Conservation (phyloP, 106 monocot species). For the Dioscorea dumetorum region DNA sequence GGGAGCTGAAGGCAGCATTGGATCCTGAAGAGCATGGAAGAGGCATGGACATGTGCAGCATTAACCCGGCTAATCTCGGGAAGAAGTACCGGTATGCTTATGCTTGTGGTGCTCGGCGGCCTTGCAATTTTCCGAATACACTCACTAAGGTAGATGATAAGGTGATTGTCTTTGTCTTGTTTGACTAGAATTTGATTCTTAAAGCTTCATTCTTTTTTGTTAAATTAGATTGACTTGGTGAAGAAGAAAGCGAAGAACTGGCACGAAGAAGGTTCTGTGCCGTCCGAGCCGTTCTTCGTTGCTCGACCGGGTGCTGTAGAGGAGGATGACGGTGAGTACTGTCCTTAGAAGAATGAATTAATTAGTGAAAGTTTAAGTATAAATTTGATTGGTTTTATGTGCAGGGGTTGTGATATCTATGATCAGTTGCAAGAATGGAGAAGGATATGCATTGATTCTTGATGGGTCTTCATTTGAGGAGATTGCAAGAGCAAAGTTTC, state of each 20-base stretch:
- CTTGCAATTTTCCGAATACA: slow-evolving; percentile 96
- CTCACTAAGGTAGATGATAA: slow-evolving; percentile 58
- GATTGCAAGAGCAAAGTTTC: slow-evolving; percentile 79
- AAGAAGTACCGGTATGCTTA: slow-evolving; percentile 79
- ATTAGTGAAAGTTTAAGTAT: too few species aligned
- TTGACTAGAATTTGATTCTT: not conserved
- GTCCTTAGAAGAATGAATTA: too few species aligned
- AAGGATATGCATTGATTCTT: slow-evolving; percentile 67
- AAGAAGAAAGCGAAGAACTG: slow-evolving; percentile 77
- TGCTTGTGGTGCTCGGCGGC: slow-evolving; percentile 79
- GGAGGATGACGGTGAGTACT: slow-evolving; percentile 74
- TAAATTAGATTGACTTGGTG: slow-evolving; percentile 56
- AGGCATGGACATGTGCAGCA: slow-evolving; percentile 92
- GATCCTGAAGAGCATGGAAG: slow-evolving; percentile 79
- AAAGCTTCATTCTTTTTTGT: not conserved
- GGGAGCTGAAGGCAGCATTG: slow-evolving; percentile 55
- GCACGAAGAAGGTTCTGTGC: slow-evolving; percentile 79
- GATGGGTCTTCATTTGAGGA: slow-evolving; percentile 82
- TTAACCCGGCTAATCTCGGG: slow-evolving; percentile 68
- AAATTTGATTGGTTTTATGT: not conserved
- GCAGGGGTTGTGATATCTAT: slow-evolving; percentile 87
- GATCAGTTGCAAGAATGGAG: slow-evolving; percentile 73
- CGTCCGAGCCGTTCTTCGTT: slow-evolving; percentile 94
- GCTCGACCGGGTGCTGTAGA: slow-evolving; percentile 61
- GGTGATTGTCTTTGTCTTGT: not conserved